These are phyloP conservation scores for Acrocalymma vagum DNA, from an alignment of 2,329 filamentous ascomycete species.

Conservation along the genomic window DNA sequence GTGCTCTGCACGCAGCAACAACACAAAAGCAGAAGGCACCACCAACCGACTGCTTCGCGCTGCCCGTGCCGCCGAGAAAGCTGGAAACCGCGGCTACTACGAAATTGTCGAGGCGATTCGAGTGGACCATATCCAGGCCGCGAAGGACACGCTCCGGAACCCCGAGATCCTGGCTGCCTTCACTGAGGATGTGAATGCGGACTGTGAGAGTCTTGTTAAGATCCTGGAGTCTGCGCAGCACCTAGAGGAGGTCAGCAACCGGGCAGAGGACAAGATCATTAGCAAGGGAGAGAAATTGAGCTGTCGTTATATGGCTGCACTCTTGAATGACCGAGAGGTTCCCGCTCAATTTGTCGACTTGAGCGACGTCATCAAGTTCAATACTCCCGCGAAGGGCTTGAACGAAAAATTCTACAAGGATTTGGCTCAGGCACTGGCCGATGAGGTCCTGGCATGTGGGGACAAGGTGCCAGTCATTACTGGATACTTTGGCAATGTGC, in stretches of 20 bases:
- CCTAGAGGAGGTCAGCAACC: conserved; percentile 60
- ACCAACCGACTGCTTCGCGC: conserved; percentile 73
- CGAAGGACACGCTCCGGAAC: conserved; percentile 58
- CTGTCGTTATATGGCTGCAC: conserved; percentile 86
- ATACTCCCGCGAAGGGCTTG: conserved; percentile 44
- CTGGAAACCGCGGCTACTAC: conserved; percentile 65
- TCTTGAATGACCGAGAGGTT: conserved; percentile 82
- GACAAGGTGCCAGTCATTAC: conserved; percentile 66
- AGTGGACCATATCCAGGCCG: conserved; percentile 80
- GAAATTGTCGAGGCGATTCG: conserved; percentile 82
- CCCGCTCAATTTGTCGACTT: conserved; percentile 91
- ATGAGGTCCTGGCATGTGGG: conserved; percentile 53
- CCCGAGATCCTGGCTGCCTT: conserved; percentile 61
- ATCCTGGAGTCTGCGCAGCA: conserved; percentile 72
- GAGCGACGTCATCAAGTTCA: conserved; percentile 79
- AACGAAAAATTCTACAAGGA: conserved; percentile 58
- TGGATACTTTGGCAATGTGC: conserved; percentile 94
- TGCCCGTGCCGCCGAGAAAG: conserved; percentile 55
- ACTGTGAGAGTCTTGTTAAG: conserved; percentile 83
- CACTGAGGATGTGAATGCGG: conserved; percentile 72
- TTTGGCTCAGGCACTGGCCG: conserved; percentile 51
- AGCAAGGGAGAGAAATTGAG: conserved; percentile 96
- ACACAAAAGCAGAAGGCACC: conserved; percentile 92
- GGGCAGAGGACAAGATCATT: conserved; percentile 75
- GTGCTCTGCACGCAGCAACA: conserved; percentile 93